phyloP scores from a whole-genome alignment of 306 rosid species.

The Vigna angularis region DNA sequence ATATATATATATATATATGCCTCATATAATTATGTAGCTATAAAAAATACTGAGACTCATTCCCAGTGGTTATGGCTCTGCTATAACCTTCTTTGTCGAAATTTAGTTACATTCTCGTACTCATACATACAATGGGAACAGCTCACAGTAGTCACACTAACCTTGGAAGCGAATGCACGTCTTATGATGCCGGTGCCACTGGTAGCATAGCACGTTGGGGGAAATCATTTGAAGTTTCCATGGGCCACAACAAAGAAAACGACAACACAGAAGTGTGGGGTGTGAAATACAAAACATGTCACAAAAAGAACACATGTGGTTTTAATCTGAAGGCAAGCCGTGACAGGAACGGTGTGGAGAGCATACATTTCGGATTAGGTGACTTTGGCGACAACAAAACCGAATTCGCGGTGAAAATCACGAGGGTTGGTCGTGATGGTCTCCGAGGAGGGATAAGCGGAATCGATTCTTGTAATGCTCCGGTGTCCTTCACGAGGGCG shows the following conservation, averaged over 20 bases:
- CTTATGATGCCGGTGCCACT: not conserved
- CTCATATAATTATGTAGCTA: not conserved
- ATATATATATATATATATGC: too few species aligned
- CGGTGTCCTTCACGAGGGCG: not conserved
- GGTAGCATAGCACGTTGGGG: constrained; percentile 37
- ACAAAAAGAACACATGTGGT: constrained; percentile 10
- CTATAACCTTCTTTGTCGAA: not conserved
- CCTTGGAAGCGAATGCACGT: constrained; percentile 31
- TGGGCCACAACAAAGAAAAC: constrained; percentile 31
- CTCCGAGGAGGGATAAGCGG: constrained; percentile 37
- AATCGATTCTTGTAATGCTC: not conserved
- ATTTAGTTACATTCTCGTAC: not conserved
- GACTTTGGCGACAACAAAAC: constrained; percentile 22
- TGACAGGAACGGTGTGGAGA: constrained; percentile 21
- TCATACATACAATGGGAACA: not conserved
- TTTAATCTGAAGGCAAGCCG: constrained; percentile 26
- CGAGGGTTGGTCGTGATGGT: not conserved
- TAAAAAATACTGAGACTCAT: not conserved
- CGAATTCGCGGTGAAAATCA: constrained; percentile 14
- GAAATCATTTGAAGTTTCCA: constrained; percentile 21
- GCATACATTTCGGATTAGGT: constrained; percentile 21
- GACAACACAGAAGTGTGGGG: constrained; percentile 37
- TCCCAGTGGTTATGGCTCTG: not conserved
- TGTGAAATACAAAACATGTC: constrained; percentile 25
- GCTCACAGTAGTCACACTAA: constrained; percentile 33